A percentile compares a stretch with the other conserved stretches of the same genome.
Evolutionary conservation across 257 asterid species (phyloP).

Genomic region (Capsicum chinense): DNA sequence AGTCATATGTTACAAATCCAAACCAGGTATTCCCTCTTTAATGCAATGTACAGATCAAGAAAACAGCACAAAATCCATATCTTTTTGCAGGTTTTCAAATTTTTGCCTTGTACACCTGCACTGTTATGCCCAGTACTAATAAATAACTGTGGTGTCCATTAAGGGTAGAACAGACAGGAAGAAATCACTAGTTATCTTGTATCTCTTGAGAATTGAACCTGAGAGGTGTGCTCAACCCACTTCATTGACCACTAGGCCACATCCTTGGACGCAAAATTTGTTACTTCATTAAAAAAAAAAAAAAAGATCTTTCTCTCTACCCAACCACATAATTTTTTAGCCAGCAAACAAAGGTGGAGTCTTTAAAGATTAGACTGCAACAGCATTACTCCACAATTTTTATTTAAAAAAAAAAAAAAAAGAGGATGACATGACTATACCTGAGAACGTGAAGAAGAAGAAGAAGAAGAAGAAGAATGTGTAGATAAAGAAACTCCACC

Average conservation of each 20-base stretch:
- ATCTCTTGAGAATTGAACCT: too few relatives aligned
- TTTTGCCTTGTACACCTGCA: too few relatives aligned
- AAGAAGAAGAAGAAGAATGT: conserved; percentile 37
- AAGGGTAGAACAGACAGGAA: too few relatives aligned
- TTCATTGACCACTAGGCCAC: too few relatives aligned
- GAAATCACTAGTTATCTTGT: too few relatives aligned
- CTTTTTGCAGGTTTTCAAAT: background rate
- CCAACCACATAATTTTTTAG: background rate
- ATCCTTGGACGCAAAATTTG: background rate
- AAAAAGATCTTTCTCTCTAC: background rate
- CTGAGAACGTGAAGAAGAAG: conserved; percentile 46
- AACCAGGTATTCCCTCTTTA: background rate
- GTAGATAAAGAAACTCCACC: conserved; percentile 57
- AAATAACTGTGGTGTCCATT: too few relatives aligned
- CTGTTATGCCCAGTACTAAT: too few relatives aligned
- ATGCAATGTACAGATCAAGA: background rate
- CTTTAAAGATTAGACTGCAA: conserved; percentile 10
- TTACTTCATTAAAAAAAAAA: background rate
- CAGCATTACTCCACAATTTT: background rate
- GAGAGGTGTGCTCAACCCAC: too few relatives aligned
- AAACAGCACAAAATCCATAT: background rate
- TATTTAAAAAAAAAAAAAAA: too few relatives aligned
- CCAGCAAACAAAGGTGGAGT: background rate
- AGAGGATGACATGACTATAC: conserved; percentile 34
- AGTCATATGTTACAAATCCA: background rate